These are phyloP conservation scores for Emydomyces testavorans DNA, from an alignment of 2,329 filamentous ascomycete species.

Conservation along the genomic window DNA sequence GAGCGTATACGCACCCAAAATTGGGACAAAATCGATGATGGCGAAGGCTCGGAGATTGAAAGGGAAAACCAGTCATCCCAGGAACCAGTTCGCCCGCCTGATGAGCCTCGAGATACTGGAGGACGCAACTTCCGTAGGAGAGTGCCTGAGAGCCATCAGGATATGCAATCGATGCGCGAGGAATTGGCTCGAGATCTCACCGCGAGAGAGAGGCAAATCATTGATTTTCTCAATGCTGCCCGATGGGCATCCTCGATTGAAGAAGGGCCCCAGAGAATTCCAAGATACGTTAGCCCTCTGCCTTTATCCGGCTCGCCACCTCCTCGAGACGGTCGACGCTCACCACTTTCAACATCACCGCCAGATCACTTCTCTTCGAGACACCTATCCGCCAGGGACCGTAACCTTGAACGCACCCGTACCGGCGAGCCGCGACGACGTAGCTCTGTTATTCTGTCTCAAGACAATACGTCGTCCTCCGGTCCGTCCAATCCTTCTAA, in stretches of 20 bases:
- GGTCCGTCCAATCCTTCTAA: constrained; percentile 16
- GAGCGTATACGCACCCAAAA: constrained; percentile 27
- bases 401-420: constrained; percentile 22
- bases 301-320: constrained; percentile 22
- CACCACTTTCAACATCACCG: constrained; percentile 28
- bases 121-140: constrained; percentile 10
- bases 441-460: constrained; percentile 33
- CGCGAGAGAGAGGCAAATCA: constrained; percentile 34
- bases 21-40: constrained; percentile 21
- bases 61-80: constrained; percentile 1
- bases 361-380: constrained; percentile 22
- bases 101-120: constrained; percentile 3
- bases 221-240: constrained; percentile 35
- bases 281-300: constrained; percentile 23
- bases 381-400: constrained; percentile 25
- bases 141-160: constrained; percentile 17
- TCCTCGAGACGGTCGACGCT: constrained; percentile 21
- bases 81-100: not conserved
- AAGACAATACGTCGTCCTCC: constrained; percentile 19
- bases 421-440: constrained; percentile 27
- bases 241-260: constrained; percentile 27
- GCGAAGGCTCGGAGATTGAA: constrained; percentile 21
- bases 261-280: constrained; percentile 20
- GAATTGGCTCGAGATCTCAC: constrained; percentile 29
- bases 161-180: constrained; percentile 26